A percentile compares a stretch with the other conserved stretches of the same genome.
These are phyloP conservation scores for Phytophthora pinifolia DNA, from an alignment of 352 stramenopile species.

Conservation along the genomic window DNA sequence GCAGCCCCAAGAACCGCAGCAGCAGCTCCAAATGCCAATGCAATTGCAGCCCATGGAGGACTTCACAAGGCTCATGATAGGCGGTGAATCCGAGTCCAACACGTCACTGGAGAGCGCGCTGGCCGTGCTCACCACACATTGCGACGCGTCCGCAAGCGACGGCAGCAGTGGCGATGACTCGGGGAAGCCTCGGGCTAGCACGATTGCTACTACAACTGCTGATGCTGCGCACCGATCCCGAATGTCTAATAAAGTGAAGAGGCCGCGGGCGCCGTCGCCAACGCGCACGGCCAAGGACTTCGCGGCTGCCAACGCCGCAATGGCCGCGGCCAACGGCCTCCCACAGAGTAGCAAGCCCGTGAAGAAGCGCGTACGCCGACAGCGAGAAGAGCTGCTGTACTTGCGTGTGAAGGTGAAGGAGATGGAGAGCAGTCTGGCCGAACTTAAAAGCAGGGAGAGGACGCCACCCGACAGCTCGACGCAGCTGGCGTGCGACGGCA, in stretches of 20 bases:
- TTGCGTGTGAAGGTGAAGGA: constrained; percentile 46
- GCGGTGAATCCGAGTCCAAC: constrained; percentile 7
- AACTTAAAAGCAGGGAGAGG: constrained; percentile 22
- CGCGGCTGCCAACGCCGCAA: constrained; percentile 9
- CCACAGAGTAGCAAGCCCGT: constrained; percentile 21
- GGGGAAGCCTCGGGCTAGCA: not conserved
- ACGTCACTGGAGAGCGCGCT: constrained; percentile 23
- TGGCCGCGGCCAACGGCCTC: constrained; percentile 9
- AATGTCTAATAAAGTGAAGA: constrained; percentile 26
- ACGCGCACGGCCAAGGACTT: constrained; percentile 22
- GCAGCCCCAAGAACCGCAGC: not conserved
- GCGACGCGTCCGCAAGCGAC: constrained; percentile 18
- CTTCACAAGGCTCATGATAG: constrained; percentile 26
- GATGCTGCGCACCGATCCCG: constrained; percentile 1
- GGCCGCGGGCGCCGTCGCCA: constrained; percentile 19
- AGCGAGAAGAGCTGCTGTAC: constrained; percentile 46
- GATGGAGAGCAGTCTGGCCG: constrained; percentile 36
- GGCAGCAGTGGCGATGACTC: constrained; percentile 14
- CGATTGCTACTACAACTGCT: not conserved
- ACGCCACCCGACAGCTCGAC: constrained; percentile 1
- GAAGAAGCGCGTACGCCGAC: constrained; percentile 43
- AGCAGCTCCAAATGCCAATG: too few relatives aligned
- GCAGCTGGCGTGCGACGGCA: constrained; percentile 18
- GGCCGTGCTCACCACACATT: constrained; percentile 27
- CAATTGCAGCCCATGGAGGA: constrained; percentile 9